Conservation (phyloP, 2,329 filamentous ascomycete species). For the Allantophomopsis lycopodina region DNA sequence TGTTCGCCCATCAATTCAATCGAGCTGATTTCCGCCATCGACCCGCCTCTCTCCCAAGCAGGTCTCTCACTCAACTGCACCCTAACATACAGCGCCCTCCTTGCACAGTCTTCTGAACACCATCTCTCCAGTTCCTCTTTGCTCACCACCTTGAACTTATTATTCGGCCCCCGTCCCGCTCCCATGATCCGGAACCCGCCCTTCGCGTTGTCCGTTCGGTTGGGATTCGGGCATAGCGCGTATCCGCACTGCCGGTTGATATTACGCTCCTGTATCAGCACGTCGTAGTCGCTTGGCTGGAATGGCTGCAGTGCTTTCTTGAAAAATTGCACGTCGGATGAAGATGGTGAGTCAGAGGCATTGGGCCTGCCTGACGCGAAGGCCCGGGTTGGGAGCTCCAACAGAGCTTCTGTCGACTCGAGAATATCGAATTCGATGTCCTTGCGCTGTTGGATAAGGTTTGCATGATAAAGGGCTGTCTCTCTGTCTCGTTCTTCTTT, state of each 20-base stretch:
- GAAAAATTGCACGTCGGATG: constrained; percentile 51
- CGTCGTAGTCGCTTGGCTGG: constrained; percentile 80
- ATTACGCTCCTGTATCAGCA: constrained; percentile 79
- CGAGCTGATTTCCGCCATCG: constrained; percentile 10
- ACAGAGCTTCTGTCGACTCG: constrained; percentile 49
- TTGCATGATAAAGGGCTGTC: constrained; percentile 70
- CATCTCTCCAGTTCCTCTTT: constrained; percentile 67
- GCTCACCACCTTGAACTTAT: constrained; percentile 53
- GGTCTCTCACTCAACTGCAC: constrained; percentile 79
- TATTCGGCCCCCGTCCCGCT: constrained; percentile 29
- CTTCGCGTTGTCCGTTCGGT: constrained; percentile 36
- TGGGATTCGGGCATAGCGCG: constrained; percentile 57
- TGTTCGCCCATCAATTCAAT: constrained; percentile 59
- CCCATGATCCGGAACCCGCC: constrained; percentile 56
- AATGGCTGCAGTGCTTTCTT: constrained; percentile 56
- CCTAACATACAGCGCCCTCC: constrained; percentile 70
- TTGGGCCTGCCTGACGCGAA: constrained; percentile 23
- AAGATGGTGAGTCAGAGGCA: constrained; percentile 35
- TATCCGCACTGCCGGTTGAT: constrained; percentile 76
- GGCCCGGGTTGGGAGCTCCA: constrained; percentile 22
- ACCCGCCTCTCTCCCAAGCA: constrained; percentile 59
- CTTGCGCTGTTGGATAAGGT: constrained; percentile 70
- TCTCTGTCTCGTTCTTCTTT: constrained; percentile 35
- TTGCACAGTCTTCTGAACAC: constrained; percentile 72
- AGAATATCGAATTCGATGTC: constrained; percentile 64